Base-by-base conservation (phyloP, 2,329 filamentous ascomycete species). In the Clarireedia monteithiana region DNA sequence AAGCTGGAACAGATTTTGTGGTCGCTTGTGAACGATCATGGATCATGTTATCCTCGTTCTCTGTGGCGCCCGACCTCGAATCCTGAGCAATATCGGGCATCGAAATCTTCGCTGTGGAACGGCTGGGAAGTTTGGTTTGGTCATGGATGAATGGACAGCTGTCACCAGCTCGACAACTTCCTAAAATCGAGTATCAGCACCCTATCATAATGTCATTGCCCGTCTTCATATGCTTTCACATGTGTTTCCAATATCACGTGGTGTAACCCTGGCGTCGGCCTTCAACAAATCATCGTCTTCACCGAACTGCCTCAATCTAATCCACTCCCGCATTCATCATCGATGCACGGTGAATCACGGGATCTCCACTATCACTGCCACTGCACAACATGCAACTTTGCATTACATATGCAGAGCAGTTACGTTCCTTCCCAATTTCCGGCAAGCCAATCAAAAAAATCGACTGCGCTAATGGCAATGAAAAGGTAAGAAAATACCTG, bases 141-240 rank as follows among this genome's bases (percentile, higher is more conserved):
- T 74, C 73, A 64, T 81, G 79, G 60, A 73, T 64, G 66, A 74
- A 82, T 34, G 72, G 74, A 63, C 79, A 82, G 50, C 72, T 65
- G 60, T 73, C 70, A 53, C 79, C 78, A 59, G 75, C 72, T 64
- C 77, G 72, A 68, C 79, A 82, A 58, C 47, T 58, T 36, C 66
- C 66, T 79, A 76, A 78, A 26, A 23, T 17, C 30, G 52, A 50
- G 38, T 45, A 57, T 68, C 58, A 67, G 66, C 58, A 48, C 12
- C 59, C 59, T 56, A 55, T 53, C 50, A 57, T 56, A 45, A 58
- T 58, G 59, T 61, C 46, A 59, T 56, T 26, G 15, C 36, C 34
- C 17, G 52, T 57, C 58, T 49, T 56, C 56, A 49, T 56, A 39
- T 50, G 42, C 48, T 51, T 56, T 47, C 53, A 51, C 39, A 56